Evolutionary conservation across 2,329 filamentous ascomycete genomes (phyloP).

Genomic region (Diaporthe aspalathi): DNA sequence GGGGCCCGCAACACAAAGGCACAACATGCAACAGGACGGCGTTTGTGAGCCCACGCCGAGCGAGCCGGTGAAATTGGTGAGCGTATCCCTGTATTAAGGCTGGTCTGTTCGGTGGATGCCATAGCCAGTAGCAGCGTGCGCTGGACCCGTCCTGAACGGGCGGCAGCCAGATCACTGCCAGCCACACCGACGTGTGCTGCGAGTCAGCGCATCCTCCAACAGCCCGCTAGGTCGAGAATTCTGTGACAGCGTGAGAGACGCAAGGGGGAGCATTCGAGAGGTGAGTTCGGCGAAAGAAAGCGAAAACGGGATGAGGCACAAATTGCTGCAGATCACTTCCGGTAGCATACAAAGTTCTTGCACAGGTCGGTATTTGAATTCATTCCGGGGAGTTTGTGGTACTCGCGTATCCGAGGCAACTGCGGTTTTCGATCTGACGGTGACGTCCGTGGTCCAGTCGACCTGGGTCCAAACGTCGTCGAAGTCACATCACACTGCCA

Average conservation of each 20-base stretch:
- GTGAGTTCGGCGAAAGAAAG: constrained; percentile 18
- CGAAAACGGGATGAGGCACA: constrained; percentile 34
- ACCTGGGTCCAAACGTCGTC: constrained; percentile 21
- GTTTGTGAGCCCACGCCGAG: background rate
- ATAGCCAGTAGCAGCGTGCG: constrained; percentile 12
- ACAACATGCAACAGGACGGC: constrained; percentile 21
- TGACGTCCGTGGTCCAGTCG: constrained; percentile 30
- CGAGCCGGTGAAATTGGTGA: constrained; percentile 13
- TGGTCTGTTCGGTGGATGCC: constrained; percentile 10
- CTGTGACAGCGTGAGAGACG: constrained; percentile 18
- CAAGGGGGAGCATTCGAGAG: constrained; percentile 3
- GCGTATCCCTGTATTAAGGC: constrained; percentile 14
- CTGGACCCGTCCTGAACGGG: background rate
- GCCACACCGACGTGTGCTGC: constrained; percentile 32
- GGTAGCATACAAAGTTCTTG: constrained; percentile 10
- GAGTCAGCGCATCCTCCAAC: constrained; percentile 31
- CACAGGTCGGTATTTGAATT: constrained; percentile 26
- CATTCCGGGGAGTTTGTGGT: constrained; percentile 13
- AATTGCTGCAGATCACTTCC: constrained; percentile 34
- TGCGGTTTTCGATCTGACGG: constrained; percentile 23
- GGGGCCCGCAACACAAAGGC: constrained; percentile 33
- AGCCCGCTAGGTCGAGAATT: constrained; percentile 17
- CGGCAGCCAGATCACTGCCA: constrained; percentile 25
- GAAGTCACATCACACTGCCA: constrained; percentile 26
- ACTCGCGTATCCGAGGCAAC: constrained; percentile 21